Evolutionary conservation across 2,329 filamentous ascomycete species (phyloP), one percentile per base, ranked within the genome.

Genomic region (Exophiala bonariae): DNA sequence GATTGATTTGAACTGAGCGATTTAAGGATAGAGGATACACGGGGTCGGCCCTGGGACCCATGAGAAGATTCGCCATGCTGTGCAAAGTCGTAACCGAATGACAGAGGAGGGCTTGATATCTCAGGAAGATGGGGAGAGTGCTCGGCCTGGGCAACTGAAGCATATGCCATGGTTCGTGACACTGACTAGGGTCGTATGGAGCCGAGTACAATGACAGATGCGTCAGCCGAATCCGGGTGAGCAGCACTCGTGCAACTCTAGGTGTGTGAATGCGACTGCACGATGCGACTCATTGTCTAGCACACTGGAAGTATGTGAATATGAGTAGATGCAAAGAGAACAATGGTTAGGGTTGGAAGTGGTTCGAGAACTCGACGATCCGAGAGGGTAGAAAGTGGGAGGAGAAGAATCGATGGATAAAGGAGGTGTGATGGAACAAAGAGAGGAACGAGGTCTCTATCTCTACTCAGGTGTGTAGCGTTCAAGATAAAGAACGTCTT

Each of bases 1-100:
- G 63, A 70, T 18, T 63, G 59, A 9, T 50, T 51, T 13, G 61
- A 61, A 40, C 60, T 65, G 55, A 69, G 61, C 23, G 68, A 68
- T 41, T 63, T 64, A 50, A 70, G 64, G 48, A 70, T 62, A 18
- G 64, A 65, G 31, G 62, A 57, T 17, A 70, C 49, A 23, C 26
- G 33, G 35, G 49, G 33, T 9, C 23, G 36, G 14, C 38, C 20
- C 17, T 52, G 51, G 3, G 39, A 39, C 6, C 10, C 31, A 7
- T 23, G 14, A n/a, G 41, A 44, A 7, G 19, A 45, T 13, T 52
- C 43, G 14, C 39, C 48, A 47, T 49, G 41, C 39, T 39, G 30
- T 17, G 44, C 51, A 36, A 47, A 41, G 9, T 34, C 32, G 28
- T 43, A 44, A 14, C 35, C 20, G n/a, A 47, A 33, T 4, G 49